These are phyloP conservation scores for Botrytis galanthina DNA, from an alignment of 2,329 filamentous ascomycete genomes.

Conservation along the genomic window DNA sequence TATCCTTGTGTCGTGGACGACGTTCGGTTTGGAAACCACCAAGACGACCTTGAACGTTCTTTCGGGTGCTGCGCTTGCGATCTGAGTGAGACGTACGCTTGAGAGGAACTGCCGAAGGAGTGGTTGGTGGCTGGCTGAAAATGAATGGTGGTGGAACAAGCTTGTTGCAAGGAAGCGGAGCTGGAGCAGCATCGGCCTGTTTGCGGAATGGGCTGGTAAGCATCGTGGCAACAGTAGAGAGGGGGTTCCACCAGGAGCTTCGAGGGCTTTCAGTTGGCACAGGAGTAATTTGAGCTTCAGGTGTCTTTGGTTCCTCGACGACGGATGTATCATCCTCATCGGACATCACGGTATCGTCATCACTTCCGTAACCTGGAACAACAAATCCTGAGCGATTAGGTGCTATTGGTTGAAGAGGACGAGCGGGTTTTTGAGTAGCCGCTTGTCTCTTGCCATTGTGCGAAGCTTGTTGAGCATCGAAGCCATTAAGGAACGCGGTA, in stretches of 20 bases:
- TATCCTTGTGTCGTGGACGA: background rate
- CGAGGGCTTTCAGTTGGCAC: conserved; percentile 1
- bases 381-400: background rate
- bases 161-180: background rate
- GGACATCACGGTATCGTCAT: background rate
- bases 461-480: conserved; percentile 6
- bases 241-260: background rate
- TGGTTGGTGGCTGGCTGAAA: conserved; percentile 9
- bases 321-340: background rate
- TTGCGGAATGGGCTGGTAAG: conserved; percentile 14
- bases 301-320: background rate
- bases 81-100: conserved; percentile 14
- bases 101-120: background rate
- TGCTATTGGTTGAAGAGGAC: background rate
- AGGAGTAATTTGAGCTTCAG: background rate
- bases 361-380: conserved; percentile 5
- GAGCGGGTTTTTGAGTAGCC: background rate
- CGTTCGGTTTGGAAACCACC: conserved; percentile 15
- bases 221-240: conserved; percentile 1
- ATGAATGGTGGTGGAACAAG: conserved; percentile 2
- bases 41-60: conserved; percentile 4
- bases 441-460: background rate
- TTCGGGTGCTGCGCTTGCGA: conserved; percentile 11
- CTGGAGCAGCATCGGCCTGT: background rate
- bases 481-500: conserved; percentile 17